phyloP scores from a whole-genome alignment of 139 green algal species.

The Chloropicon primus region DNA sequence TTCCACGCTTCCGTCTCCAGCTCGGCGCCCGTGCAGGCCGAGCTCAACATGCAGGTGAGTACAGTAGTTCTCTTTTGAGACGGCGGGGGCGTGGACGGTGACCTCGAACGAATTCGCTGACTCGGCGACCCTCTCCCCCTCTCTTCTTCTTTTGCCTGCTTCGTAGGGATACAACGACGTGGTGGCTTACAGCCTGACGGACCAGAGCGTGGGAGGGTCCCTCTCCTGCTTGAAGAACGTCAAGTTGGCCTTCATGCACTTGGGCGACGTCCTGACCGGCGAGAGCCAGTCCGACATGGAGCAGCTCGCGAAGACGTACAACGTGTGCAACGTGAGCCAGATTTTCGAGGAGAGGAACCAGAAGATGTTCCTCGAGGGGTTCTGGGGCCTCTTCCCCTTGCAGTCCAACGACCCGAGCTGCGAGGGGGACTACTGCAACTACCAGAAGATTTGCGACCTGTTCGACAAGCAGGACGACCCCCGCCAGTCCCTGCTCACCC shows the following conservation, averaged over 20 bases:
- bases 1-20: constrained; percentile 9
- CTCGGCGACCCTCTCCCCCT: not conserved
- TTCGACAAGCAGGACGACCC: constrained; percentile 1
- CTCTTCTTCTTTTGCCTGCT: too few relatives aligned
- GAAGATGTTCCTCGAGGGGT: not conserved
- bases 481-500: not conserved
- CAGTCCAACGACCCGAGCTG: constrained; percentile 17
- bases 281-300: not conserved
- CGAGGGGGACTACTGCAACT: constrained; percentile 6
- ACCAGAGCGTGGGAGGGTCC: constrained; percentile 4
- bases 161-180: constrained; percentile 14
- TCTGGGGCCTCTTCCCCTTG: constrained; percentile 4
- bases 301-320: constrained; percentile 4
- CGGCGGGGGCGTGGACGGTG: too few relatives aligned
- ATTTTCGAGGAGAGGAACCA: not conserved
- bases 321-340: not conserved
- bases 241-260: not conserved
- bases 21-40: constrained; percentile 8
- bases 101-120: too few relatives aligned
- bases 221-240: constrained; percentile 6
- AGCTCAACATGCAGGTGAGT: constrained; percentile 6
- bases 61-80: too few relatives aligned
- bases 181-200: constrained; percentile 2
- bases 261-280: not conserved
- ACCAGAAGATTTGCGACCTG: constrained; percentile 6